phyloP scores from a whole-genome alignment of 139 green algal genomes.

The Picochlorum sp. region DNA sequence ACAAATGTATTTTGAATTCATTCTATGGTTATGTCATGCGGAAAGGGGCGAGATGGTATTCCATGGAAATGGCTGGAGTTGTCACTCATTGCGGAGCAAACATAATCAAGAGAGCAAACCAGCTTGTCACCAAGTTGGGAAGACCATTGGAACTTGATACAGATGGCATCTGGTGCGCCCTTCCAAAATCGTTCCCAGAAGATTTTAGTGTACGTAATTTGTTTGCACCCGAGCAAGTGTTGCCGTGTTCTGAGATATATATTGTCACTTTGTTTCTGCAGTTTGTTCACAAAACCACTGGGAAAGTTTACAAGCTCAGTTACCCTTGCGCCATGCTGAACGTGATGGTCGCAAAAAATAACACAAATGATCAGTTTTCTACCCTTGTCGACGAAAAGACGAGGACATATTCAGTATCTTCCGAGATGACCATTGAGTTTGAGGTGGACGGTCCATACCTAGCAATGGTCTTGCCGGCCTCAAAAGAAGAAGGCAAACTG shows the following conservation, averaged over 20 bases:
- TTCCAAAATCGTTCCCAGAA: slow-evolving; percentile 90
- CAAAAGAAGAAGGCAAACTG: slow-evolving; percentile 92
- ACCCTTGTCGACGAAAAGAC: slow-evolving; percentile 48
- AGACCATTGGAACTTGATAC: slow-evolving; percentile 96
- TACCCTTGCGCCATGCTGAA: slow-evolving; percentile 99
- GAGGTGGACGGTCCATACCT: slow-evolving; percentile 91
- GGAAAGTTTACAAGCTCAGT: slow-evolving; percentile 68
- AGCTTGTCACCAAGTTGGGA: slow-evolving; percentile 67
- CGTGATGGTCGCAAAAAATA: slow-evolving; percentile 83
- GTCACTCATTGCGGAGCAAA: slow-evolving; percentile 93
- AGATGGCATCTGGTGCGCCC: slow-evolving; percentile 95
- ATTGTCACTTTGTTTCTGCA: not conserved
- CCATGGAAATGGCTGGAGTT: slow-evolving; percentile 98
- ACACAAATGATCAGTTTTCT: slow-evolving; percentile 92
- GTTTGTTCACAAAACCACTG: slow-evolving; percentile 15
- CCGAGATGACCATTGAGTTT: slow-evolving; percentile 96
- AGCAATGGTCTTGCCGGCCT: slow-evolving; percentile 90
- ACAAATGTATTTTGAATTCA: slow-evolving; percentile 99
- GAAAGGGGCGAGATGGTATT: slow-evolving; percentile 94
- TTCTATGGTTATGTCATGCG: slow-evolving; percentile 95
- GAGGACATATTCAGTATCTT: slow-evolving; percentile 58
- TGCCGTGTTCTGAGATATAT: not conserved
- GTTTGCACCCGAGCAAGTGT: not conserved
- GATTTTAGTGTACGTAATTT: slow-evolving; percentile 63
- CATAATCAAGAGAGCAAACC: slow-evolving; percentile 85